Conservation (phyloP, 805 yeast species). For the Yarrowia sp. region DNA sequence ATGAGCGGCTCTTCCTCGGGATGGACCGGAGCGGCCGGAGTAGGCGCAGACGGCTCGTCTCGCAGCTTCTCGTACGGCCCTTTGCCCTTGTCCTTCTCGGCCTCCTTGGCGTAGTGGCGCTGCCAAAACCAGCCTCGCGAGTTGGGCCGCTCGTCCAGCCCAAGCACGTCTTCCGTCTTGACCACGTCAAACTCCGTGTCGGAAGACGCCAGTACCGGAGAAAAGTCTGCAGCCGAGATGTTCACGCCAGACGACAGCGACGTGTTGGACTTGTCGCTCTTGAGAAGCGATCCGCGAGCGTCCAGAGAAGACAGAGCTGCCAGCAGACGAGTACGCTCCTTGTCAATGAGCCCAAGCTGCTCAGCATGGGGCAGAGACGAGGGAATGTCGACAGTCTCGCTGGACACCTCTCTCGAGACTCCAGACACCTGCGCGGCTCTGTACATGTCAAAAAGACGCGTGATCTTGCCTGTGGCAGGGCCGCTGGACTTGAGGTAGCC, state of each 20-base stretch:
- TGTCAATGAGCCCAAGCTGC: slow-evolving; percentile 9
- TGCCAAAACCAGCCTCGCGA: slow-evolving; percentile 20
- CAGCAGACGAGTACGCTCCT: slow-evolving; percentile 3
- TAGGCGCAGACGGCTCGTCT: not conserved
- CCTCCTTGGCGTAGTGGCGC: not conserved
- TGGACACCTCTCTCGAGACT: not conserved
- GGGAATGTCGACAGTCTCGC: not conserved
- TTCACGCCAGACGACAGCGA: not conserved
- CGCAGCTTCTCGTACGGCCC: not conserved
- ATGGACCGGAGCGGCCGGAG: no score
- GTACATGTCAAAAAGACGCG: slow-evolving; percentile 17
- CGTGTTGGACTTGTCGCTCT: not conserved
- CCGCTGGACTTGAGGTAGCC: slow-evolving; percentile 9
- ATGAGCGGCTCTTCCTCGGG: slow-evolving; percentile 18
- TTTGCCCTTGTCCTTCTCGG: not conserved
- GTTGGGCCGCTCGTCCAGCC: not conserved
- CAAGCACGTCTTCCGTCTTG: not conserved
- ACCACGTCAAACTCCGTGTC: slow-evolving; percentile 12
- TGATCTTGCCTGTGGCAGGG: slow-evolving; percentile 14
- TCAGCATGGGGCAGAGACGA: not conserved
- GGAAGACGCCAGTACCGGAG: not conserved
- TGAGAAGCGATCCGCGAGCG: not conserved
- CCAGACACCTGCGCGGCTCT: not conserved
- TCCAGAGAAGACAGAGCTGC: slow-evolving; percentile 13
- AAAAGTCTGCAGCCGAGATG: not conserved